Conservation (phyloP, 2,329 filamentous ascomycete genomes). For the Paecilomyces sp. region DNA sequence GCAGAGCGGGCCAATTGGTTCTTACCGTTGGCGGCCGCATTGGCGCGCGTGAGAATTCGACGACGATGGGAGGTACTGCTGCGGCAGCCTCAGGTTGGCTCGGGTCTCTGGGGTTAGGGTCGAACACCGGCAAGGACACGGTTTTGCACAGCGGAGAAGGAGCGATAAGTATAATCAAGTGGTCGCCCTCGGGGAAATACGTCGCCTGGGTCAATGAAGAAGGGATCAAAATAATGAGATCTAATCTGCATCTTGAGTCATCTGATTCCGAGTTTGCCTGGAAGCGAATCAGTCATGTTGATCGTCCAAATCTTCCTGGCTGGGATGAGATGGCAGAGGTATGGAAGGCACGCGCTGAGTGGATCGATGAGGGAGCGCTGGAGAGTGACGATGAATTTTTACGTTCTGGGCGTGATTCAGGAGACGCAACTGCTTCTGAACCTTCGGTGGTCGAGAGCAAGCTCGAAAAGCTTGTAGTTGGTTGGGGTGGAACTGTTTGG, state of each 20-base stretch:
- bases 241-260: constrained; percentile 71
- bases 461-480: constrained; percentile 74
- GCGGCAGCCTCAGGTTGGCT: constrained; percentile 86
- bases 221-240: constrained; percentile 96
- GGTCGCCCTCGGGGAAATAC: constrained; percentile 87
- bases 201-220: constrained; percentile 95
- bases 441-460: constrained; percentile 36
- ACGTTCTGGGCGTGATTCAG: background rate
- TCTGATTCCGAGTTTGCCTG: constrained; percentile 76
- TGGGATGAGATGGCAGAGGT: constrained; percentile 97
- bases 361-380: constrained; percentile 81
- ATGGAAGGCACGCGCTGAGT: constrained; percentile 87
- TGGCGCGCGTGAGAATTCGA: constrained; percentile 75
- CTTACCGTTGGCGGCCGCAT: constrained; percentile 73
- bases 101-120: constrained; percentile 73
- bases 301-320: constrained; percentile 73
- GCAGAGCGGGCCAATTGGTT: constrained; percentile 78
- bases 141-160: constrained; percentile 89
- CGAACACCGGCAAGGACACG: constrained; percentile 74
- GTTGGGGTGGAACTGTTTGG: constrained; percentile 96
- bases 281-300: constrained; percentile 90
- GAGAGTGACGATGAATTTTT: constrained; percentile 58
- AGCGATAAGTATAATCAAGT: constrained; percentile 83
- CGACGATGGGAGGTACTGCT: constrained; percentile 66
- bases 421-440: constrained; percentile 13